Percentiles rank a stretch among this genome's conserved stretches.
These are phyloP conservation scores for Wickerhamiella occidentalis DNA, from an alignment of 805 yeast species.

Conservation along the genomic window DNA sequence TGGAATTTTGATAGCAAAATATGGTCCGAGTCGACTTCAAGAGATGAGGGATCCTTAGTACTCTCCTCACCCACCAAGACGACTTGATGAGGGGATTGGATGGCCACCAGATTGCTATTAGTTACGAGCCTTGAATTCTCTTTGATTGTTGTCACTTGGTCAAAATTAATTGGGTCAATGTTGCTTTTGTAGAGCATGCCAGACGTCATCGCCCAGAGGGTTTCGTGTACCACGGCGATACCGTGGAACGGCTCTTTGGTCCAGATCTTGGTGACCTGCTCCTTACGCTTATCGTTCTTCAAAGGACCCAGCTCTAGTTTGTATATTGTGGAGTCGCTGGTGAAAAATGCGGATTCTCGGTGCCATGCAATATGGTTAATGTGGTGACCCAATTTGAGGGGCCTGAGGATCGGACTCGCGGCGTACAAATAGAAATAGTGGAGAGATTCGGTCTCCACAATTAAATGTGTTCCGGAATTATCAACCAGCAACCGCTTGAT, in stretches of 20 bases:
- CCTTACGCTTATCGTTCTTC: neutral
- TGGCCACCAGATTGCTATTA: neutral
- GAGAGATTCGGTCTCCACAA: conserved; percentile 36
- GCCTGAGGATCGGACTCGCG: conserved; percentile 31
- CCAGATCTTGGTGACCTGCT: neutral
- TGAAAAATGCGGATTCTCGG: conserved; percentile 1
- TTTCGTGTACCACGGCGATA: neutral
- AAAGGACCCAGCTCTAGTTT: neutral
- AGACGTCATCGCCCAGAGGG: neutral
- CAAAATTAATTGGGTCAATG: neutral
- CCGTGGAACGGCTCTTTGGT: neutral
- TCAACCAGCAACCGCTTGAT: conserved; percentile 36
- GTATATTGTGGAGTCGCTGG: neutral
- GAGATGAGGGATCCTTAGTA: neutral
- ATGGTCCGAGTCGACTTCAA: neutral
- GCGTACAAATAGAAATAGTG: conserved; percentile 41
- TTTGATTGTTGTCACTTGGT: neutral
- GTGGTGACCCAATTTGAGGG: conserved; percentile 3
- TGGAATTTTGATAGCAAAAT: conserved; percentile 44
- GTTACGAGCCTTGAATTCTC: neutral
- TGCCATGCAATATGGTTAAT: neutral
- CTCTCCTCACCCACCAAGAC: neutral
- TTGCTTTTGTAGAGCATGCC: neutral
- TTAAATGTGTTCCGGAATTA: conserved; percentile 40
- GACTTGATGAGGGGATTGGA: neutral